These are phyloP conservation scores for Heteromeles arbutifolia DNA, from an alignment of 306 rosid species.

Conservation along the genomic window DNA sequence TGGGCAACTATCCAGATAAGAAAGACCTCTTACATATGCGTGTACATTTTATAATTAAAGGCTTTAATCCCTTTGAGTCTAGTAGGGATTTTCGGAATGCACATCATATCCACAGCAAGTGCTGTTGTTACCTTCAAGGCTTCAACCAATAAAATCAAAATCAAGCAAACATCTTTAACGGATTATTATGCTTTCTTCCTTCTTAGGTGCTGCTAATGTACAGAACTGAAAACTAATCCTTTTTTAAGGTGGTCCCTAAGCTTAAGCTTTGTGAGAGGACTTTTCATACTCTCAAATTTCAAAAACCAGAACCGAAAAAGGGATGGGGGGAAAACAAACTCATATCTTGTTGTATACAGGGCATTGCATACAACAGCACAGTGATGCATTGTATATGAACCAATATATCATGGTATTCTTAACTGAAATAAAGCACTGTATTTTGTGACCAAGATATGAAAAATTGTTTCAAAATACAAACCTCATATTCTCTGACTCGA, in stretches of 20 bases:
- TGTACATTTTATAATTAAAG: background rate
- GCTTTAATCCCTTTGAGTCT: background rate
- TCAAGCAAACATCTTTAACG: background rate
- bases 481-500: conserved; percentile 90
- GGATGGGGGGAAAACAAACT: background rate
- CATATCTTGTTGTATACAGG: background rate
- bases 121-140: background rate
- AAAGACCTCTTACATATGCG: background rate
- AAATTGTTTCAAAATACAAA: conserved; percentile 31
- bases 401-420: background rate
- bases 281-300: background rate
- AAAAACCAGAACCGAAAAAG: no score
- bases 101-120: background rate
- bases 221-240: background rate
- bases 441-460: conserved; percentile 5
- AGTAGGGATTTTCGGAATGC: background rate
- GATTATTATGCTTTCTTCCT: background rate
- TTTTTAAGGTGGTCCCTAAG: background rate
- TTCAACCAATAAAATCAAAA: background rate
- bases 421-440: background rate
- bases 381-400: background rate
- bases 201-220: background rate
- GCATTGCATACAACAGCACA: background rate
- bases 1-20: conserved; percentile 6
- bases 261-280: background rate